Evolutionary conservation across 2,329 filamentous ascomycete species (phyloP), one percentile per base, ranked within the genome.

Genomic region (Aureobasidium sp.): DNA sequence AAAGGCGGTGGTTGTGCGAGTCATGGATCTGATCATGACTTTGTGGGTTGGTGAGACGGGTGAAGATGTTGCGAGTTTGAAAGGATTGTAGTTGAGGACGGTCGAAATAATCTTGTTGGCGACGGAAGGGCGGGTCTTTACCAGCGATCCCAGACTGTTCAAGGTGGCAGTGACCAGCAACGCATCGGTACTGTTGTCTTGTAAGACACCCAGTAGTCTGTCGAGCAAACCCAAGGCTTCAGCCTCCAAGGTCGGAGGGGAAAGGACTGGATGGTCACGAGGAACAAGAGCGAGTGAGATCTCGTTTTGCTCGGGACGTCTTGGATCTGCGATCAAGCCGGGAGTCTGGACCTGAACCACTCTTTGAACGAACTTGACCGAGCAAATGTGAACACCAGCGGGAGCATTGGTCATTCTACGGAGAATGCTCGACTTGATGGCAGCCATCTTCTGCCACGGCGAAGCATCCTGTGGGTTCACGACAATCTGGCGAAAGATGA

Each of bases 351-450:
- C 88, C 60, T 96, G 80, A 39, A 98, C 86, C 39, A 97, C 88
- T 58, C 88, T 84, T 72, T 98, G 91, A 32, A 89, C 85, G 69
- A 98, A 98, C 70, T 98, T 98, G 77, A 97, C 85, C 73, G 93
- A 97, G 75, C 90, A 95, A 68, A 97, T 85, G 62, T 85, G 85
- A 58, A 97, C 81, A 2, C 88, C 85, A 11, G 85, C 78, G 12
- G 81, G 74, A 16, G 88, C 84, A 38, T 76, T 79, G 62, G 96
- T 91, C 91, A 94, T 96, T 64, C 93, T 83, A 56, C 81, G 83
- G 56, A 98, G 71, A 60, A 98, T 93, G 62, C 84, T 86, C 53
- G 86, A 82, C 74, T 98, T 98, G 71, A 97, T 91, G 10, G 83
- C 79, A 51, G 82, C 78, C 81, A 97, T 94, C 59, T 84, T 82